Base-by-base conservation (phyloP, 805 yeast species). In the Blastobotrys americana region DNA sequence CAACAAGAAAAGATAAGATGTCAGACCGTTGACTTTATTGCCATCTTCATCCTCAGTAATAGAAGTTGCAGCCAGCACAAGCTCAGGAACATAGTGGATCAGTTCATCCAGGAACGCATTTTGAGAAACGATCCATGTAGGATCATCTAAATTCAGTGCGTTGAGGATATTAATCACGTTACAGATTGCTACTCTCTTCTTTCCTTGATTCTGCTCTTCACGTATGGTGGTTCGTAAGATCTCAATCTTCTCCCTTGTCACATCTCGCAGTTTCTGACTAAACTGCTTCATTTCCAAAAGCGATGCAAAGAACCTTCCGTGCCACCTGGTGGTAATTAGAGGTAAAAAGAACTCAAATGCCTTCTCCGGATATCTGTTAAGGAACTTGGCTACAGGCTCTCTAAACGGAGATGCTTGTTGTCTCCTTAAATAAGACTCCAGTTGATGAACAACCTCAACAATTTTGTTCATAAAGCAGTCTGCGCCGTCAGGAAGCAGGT, bases 321-420 rank as follows among this genome's bases (percentile, higher is more conserved):
- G 72, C 56, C 70, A 66, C 44, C 95, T 70, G 41, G 78, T 78
- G 23, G 75, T 73, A 60, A 83, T 74, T 56, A 82, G 80, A 22
- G 75, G 76, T 27, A 75, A 67, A 65, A 85, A 89, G 57, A 80
- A 84, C 22, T 77, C 78, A 41, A 78, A 69, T 3, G 94, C 74
- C 52, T 89, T 84, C 19, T 73, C 76, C 2, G 94, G 79, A 60
- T 88, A 90, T 48, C 96, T 70, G 61, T 88, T 78, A 64, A 93
- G 67, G 57, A 84, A 93, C 59, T 82, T 83, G 5, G 94, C 89
- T 38, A 90, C 76, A 2, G 98, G 96, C n/a, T 70, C 73, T 52
- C 98, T 73, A 70, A 93, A 89, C 3, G 97, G 97, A 1, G 97
- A 86, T 35, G 72, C 72, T 46, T 86, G 84, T 50, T 84, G 86